Conservation (phyloP, 352 stramenopile species). For the Globisporangium rhizosaccharum region DNA sequence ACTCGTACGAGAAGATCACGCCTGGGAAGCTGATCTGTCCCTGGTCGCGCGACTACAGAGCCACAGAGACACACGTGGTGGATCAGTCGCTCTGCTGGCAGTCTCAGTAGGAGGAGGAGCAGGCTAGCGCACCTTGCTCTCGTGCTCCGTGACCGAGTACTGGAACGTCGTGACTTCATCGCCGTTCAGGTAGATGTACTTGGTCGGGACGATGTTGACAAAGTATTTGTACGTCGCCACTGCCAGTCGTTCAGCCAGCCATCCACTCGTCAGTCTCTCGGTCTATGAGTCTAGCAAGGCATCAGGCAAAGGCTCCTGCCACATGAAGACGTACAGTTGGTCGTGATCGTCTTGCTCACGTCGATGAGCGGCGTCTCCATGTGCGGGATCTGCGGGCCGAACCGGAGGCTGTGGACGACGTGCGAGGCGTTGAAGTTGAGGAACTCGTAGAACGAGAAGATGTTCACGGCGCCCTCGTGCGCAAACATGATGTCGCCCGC, state of each 20-base stretch:
- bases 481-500: conserved; percentile 80
- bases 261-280: neutral
- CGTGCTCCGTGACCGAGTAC: conserved; percentile 87
- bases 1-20: conserved; percentile 87
- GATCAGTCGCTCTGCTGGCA: neutral
- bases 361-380: conserved; percentile 86
- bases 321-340: conserved; percentile 43
- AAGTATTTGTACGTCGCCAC: conserved; percentile 89
- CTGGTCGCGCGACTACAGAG: conserved; percentile 25
- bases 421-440: conserved; percentile 89
- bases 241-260: conserved; percentile 10
- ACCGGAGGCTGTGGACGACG: conserved; percentile 69
- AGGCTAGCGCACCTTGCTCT: conserved; percentile 24
- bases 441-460: conserved; percentile 86
- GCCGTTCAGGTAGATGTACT: conserved; percentile 80
- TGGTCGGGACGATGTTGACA: conserved; percentile 78
- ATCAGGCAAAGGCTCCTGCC: neutral
- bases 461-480: conserved; percentile 79
- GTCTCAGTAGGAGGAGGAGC: neutral
- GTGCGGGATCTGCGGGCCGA: conserved; percentile 72
- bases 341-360: conserved; percentile 77
- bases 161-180: conserved; percentile 69
- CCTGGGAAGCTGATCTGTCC: conserved; percentile 69
- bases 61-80: neutral
- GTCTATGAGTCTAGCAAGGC: neutral